Conservation (phyloP, 352 stramenopile species). For the Phytophthora citricola region DNA sequence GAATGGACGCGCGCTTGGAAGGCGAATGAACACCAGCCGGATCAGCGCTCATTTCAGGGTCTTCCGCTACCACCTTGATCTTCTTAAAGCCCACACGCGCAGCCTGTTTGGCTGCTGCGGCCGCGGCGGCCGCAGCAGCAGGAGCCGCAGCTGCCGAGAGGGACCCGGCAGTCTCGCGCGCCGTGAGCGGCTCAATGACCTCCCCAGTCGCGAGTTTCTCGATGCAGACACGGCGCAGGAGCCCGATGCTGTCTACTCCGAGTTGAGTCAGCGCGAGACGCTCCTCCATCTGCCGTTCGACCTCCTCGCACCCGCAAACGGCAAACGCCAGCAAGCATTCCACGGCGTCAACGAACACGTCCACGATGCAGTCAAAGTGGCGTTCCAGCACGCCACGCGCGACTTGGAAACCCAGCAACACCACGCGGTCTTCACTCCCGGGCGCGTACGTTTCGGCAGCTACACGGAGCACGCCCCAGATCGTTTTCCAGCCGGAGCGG, state of each 20-base stretch:
- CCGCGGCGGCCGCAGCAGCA: conserved; percentile 12
- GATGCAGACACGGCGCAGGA: conserved; percentile 74
- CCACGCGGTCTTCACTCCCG: conserved; percentile 79
- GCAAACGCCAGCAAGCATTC: conserved; percentile 85
- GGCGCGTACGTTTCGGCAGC: conserved; percentile 86
- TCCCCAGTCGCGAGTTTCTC: conserved; percentile 76
- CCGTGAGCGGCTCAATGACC: conserved; percentile 64
- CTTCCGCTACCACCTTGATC: conserved; percentile 47
- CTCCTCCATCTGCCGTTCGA: conserved; percentile 58
- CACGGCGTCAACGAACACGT: conserved; percentile 84
- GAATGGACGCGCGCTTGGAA: conserved; percentile 42
- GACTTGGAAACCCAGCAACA: conserved; percentile 87
- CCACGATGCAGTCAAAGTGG: conserved; percentile 76
- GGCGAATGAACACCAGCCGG: conserved; percentile 20
- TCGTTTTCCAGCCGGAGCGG: conserved; percentile 94
- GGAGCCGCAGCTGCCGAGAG: conserved; percentile 15
- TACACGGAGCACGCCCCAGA: conserved; percentile 93
- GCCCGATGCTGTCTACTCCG: conserved; percentile 70
- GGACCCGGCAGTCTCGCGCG: conserved; percentile 27
- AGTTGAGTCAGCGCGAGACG: conserved; percentile 69
- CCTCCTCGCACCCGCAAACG: conserved; percentile 73
- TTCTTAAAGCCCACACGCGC: conserved; percentile 65
- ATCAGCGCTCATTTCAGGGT: conserved; percentile 8
- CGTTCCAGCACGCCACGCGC: conserved; percentile 85
- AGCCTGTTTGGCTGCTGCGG: conserved; percentile 41